Base-by-base conservation (phyloP, 2,329 filamentous ascomycete species). In the Sporothrix mexicana region DNA sequence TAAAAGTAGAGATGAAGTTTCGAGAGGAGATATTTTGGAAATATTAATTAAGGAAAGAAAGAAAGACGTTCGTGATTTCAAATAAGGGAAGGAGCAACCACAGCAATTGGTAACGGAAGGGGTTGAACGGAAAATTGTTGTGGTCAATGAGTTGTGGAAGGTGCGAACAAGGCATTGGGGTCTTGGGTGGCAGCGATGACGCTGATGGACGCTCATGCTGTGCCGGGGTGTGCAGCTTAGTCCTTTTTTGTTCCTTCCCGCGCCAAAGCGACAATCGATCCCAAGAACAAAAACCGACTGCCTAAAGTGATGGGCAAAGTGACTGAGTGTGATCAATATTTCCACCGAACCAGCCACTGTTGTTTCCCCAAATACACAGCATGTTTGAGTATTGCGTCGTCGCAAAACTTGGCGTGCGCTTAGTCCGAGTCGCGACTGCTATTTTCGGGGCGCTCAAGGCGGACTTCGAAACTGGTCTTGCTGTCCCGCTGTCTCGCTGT, bases 131-230 rank as follows among this genome's bases (percentile, higher is more conserved):
- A 25, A 66, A n/a, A 25, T 25, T 62, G 41, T 25, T 47, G 41
- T 20, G 2, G 61, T 3, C 41, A 36, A 7, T 36, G 30, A 36
- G 30, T 4, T 36, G 30, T 36, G 55, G 41, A 49, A 70, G 43
- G 53, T 20, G 17, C 69, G 43, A 70, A 47, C 20, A 47, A 70
- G 51, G 53, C 20, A 41, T 70, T 47, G 69, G 41, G n/a, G 47
- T 51, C 15, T 17, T 15, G 47, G 47, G 47, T 15, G n/a, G 47
- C 20, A 55, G 69, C 69, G 69, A 70, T 70, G 69, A 70, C 69
- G 69, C 55, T 70, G 41, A 20, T 62, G 23, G 69, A 70, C 69
- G 69, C 55, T 70, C 55, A 20, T 62, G 23, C 53, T 15, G 36
- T 12, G 36, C 68, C 20, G 53, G 30, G 66, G 49, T 69, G 45